Evolutionary conservation across 805 yeast species (phyloP).

Genomic region (Candida coquimbonensis): DNA sequence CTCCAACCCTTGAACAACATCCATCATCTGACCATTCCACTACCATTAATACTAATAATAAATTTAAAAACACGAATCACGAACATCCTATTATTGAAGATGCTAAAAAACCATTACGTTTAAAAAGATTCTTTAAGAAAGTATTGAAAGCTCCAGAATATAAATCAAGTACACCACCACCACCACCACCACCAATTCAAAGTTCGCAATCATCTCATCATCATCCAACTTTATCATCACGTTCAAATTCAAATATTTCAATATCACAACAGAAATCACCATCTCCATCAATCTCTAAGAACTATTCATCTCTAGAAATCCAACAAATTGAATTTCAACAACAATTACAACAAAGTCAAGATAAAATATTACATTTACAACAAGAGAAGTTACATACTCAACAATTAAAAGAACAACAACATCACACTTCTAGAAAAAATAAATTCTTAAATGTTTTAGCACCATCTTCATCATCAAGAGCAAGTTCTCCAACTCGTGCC

Average conservation of each 20-base stretch:
- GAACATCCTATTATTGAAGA: background rate
- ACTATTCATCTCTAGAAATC: conserved; percentile 4
- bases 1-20: conserved; percentile 15
- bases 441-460: conserved; percentile 18
- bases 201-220: background rate
- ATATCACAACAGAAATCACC: background rate
- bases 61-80: background rate
- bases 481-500: conserved; percentile 4
- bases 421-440: conserved; percentile 9
- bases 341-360: conserved; percentile 6
- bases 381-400: conserved; percentile 5
- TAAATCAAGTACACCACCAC: conserved; percentile 1
- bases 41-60: conserved; percentile 1
- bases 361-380: conserved; percentile 2
- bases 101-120: conserved; percentile 19
- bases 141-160: conserved; percentile 19
- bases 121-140: conserved; percentile 49
- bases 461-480: conserved; percentile 21
- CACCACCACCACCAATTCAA: background rate
- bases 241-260: background rate
- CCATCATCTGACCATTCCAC: conserved; percentile 4
- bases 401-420: conserved; percentile 2
- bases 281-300: background rate
- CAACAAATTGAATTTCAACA: conserved; percentile 10
- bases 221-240: background rate